phyloP scores from a whole-genome alignment of 2,329 filamentous ascomycete genomes.

The Fusarium haematococcum region DNA sequence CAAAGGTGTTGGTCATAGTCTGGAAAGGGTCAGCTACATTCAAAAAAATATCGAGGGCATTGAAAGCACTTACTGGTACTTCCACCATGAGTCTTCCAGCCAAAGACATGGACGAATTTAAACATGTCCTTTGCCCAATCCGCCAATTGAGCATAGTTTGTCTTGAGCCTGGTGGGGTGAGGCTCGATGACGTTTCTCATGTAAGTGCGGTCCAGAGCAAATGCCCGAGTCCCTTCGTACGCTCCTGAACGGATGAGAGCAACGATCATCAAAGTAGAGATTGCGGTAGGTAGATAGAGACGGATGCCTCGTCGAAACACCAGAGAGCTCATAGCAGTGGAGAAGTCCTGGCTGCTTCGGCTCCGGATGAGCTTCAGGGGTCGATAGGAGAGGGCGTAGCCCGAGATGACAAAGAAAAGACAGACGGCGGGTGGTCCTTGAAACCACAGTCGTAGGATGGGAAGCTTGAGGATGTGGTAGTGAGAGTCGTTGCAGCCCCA shows the following conservation, averaged over 20 bases:
- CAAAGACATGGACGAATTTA: conserved; percentile 63
- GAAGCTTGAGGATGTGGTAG: conserved; percentile 62
- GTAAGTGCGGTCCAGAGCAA: conserved; percentile 56
- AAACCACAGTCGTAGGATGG: conserved; percentile 65
- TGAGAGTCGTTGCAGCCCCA: conserved; percentile 60
- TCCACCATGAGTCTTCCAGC: conserved; percentile 61
- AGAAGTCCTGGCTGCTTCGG: conserved; percentile 54
- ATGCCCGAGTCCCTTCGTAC: conserved; percentile 62
- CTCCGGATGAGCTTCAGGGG: conserved; percentile 60
- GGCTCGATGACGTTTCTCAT: conserved; percentile 63
- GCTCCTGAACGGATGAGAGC: conserved; percentile 58
- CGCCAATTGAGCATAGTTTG: conserved; percentile 53
- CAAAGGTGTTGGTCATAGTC: conserved; percentile 70
- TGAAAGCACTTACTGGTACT: conserved; percentile 53
- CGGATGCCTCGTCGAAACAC: conserved; percentile 64
- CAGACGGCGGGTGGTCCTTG: conserved; percentile 68
- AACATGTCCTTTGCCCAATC: conserved; percentile 63
- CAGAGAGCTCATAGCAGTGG: conserved; percentile 61
- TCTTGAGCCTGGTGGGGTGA: conserved; percentile 56
- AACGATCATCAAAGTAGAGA: conserved; percentile 62
- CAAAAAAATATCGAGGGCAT: neutral
- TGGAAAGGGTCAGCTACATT: conserved; percentile 5
- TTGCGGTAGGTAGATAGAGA: conserved; percentile 63
- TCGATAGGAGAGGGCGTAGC: conserved; percentile 69
- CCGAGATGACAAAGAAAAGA: conserved; percentile 72